Evolutionary conservation across 2,329 filamentous ascomycete genomes (phyloP).

Genomic region (Ophiocordyceps robertsii): DNA sequence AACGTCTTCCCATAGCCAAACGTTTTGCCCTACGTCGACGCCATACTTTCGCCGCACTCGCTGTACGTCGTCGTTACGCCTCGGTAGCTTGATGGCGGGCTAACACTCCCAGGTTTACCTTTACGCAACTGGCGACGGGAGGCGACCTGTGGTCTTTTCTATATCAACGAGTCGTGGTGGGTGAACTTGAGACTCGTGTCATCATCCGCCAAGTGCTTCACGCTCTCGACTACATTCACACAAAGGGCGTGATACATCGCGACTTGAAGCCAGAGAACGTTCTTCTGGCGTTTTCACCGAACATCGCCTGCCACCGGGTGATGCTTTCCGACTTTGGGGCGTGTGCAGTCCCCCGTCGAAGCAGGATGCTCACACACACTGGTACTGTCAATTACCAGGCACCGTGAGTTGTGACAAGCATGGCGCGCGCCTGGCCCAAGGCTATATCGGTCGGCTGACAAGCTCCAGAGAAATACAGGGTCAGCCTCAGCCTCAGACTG

Average conservation of each 20-base stretch:
- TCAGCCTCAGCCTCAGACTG: constrained; percentile 14
- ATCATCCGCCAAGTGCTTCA: constrained; percentile 33
- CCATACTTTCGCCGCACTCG: constrained; percentile 32
- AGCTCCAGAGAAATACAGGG: constrained; percentile 23
- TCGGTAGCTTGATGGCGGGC: not conserved
- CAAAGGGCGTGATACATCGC: constrained; percentile 35
- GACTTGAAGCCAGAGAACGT: constrained; percentile 43
- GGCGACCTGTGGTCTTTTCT: constrained; percentile 40
- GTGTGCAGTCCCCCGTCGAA: constrained; percentile 26
- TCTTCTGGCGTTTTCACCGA: constrained; percentile 31
- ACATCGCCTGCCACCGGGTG: constrained; percentile 26
- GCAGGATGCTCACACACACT: constrained; percentile 28
- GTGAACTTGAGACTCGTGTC: constrained; percentile 27
- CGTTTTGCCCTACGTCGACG: constrained; percentile 36
- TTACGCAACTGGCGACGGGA: constrained; percentile 42
- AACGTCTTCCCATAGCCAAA: constrained; percentile 32
- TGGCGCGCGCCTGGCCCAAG: not conserved
- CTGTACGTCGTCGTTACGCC: constrained; percentile 23
- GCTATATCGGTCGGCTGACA: constrained; percentile 1
- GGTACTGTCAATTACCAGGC: constrained; percentile 35
- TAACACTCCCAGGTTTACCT: constrained; percentile 30
- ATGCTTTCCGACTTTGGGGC: constrained; percentile 40
- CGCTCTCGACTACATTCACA: constrained; percentile 33
- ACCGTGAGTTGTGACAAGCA: constrained; percentile 26
- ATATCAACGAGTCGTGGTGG: constrained; percentile 18